Base-by-base conservation (phyloP, 148 eudicot genomes). In the Pouteria glomerata region DNA sequence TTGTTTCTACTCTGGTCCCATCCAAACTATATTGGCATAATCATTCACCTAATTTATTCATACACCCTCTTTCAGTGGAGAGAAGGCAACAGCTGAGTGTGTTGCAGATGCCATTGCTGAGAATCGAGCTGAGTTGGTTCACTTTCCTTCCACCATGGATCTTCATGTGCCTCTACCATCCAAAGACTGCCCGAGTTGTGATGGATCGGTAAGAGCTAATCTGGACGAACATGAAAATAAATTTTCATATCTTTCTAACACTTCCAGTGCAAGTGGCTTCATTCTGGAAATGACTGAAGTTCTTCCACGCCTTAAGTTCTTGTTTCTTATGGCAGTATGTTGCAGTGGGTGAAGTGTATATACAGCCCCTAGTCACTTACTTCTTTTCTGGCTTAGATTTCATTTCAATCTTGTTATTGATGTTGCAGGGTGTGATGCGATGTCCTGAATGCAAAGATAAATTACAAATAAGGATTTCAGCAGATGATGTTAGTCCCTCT, bases 401-500 rank as follows among this genome's bases (percentile, higher is more conserved):
- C 3, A 65, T 4, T 65, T n/a, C 10, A 39, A n/a, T 63, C 23
- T 13, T 15, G 15, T 45, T 30, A 27, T 37, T 39, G 51, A 61
- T 74, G 55, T 83, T 79, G 72, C 86, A 93, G 98, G 98, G 98
- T 75, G 98, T 82, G 57, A 93, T 93, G 98, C 74, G 73, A 67
- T 93, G 98, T 69, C 92, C 92, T 6, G 89, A 87, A 79, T 93
- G 98, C 87, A 93, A 88, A 78, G 85, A 76, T 65, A 90, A 85
- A 74, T 62, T 87, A 67, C 90, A 78, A 69, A 26, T 93, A 72
- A 86, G 89, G 74, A 87, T 93, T 63, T 90, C 98, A 74, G 93
- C 94, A 31, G 98, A 93, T 85, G 90, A 90, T 70, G 98, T 93
- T 73, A 85, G 96, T 79, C 68, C 59, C 72, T 27, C 34, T 16